Percentiles rank a stretch among this genome's conserved stretches.
Evolutionary conservation across 2,329 filamentous ascomycete genomes (phyloP).

Genomic region (Colletotrichum trifolii): DNA sequence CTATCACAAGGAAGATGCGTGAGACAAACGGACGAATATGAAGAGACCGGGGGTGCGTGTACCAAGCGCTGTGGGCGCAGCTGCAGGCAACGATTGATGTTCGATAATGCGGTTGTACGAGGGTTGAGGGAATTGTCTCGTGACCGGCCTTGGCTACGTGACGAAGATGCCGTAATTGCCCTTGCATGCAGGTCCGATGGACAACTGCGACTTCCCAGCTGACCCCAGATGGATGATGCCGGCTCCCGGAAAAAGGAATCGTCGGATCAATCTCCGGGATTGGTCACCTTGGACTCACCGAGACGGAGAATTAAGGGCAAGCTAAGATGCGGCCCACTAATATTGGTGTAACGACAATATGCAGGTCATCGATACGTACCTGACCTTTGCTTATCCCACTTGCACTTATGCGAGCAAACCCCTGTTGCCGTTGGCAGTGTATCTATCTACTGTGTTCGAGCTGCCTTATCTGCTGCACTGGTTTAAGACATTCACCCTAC

Average conservation of each 20-base stretch:
- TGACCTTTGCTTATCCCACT: too few relatives aligned
- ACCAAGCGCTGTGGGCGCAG: too few relatives aligned
- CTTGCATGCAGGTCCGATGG: neutral
- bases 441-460: neutral
- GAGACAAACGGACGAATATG: too few relatives aligned
- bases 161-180: neutral
- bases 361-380: too few relatives aligned
- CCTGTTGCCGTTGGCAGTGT: neutral
- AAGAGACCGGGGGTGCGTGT: too few relatives aligned
- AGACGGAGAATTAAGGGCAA: neutral
- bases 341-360: neutral
- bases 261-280: slow-evolving; percentile 27
- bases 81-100: too few relatives aligned
- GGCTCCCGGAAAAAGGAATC: slow-evolving; percentile 23
- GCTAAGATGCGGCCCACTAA: slow-evolving; percentile 2
- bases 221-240: neutral
- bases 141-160: too few relatives aligned
- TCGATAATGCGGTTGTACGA: too few relatives aligned
- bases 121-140: too few relatives aligned
- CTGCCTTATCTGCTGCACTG: neutral
- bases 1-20: too few relatives aligned
- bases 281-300: slow-evolving; percentile 20
- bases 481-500: slow-evolving; percentile 15
- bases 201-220: too few relatives aligned
- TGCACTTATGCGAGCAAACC: too few relatives aligned